Evolutionary conservation across 768 basidiomycete genomes (phyloP), one percentile per base, ranked within the genome.

Genomic region (Tricholoma matsutake): DNA sequence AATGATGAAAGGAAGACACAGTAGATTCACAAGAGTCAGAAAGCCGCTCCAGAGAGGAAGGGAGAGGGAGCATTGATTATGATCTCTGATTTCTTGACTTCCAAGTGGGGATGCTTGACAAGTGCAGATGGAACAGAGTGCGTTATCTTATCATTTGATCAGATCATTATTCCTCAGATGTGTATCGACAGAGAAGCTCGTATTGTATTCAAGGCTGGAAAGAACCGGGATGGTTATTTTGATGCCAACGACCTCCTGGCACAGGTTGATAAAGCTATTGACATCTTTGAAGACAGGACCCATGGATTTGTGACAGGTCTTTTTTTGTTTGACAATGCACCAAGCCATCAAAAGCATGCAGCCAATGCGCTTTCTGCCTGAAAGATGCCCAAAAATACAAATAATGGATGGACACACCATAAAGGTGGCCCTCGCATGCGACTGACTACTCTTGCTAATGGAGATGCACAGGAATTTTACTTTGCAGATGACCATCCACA

Each of bases 401-500:
- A 25, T 25, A 25, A 25, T 25, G 22, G 22, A 25, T 25, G 22
- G 22, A 25, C 22, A 25, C 22, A 25, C 22, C 22, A 25, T 25
- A 25, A 25, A 25, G 22, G 3, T 25, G 22, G 22, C 22, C 22
- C 22, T 25, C 22, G 3, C 22, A 25, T 25, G 22, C 22, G 3
- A 25, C 22, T 3, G 3, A 25, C 22, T 25, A 39, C 14, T 6
- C 54, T 73, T 11, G 39, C 63, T 1, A 61, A 74, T 65, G 64
- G 68, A 4, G 1, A 52, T 25, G 13, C 59, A 20, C 76, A 79
- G 54, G 37, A 61, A 20, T 66, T 79, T 8, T 78, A 78, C 63
- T 78, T 65, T 59, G 60, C 62, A 2, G 63, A 71, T 20, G 57
- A 73, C 49, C 73, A 76, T 59, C 68, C 66, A 9, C 64, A 65